Evolutionary conservation across 768 basidiomycete genomes (phyloP).

Genomic region (Pseudohyphozyma bogoriensis): DNA sequence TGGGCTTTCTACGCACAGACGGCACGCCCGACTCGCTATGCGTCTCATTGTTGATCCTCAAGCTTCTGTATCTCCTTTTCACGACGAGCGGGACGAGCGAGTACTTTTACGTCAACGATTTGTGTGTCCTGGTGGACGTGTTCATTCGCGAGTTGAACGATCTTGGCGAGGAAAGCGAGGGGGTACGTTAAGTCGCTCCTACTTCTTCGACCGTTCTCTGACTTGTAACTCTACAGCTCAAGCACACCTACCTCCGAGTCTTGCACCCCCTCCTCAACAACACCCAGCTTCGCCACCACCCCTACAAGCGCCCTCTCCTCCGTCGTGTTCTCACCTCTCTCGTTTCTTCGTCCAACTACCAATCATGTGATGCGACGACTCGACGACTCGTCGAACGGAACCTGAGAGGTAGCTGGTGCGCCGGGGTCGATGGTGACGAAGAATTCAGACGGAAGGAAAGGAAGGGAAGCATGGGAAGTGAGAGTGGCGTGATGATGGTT

Average conservation of each 20-base stretch:
- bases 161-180: constrained; percentile 81
- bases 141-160: constrained; percentile 89
- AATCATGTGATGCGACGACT: constrained; percentile 77
- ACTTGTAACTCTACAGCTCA: constrained; percentile 46
- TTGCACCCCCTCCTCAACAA: constrained; percentile 88
- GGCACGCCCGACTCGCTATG: constrained; percentile 81
- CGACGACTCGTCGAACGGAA: constrained; percentile 85
- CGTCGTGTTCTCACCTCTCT: constrained; percentile 70
- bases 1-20: constrained; percentile 44
- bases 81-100: constrained; percentile 85
- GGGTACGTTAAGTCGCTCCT: constrained; percentile 6
- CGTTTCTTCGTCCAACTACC: constrained; percentile 52
- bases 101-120: constrained; percentile 96
- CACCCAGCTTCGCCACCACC: constrained; percentile 71
- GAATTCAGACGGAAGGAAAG: background rate
- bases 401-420: constrained; percentile 66
- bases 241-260: constrained; percentile 93
- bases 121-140: constrained; percentile 91
- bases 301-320: constrained; percentile 88
- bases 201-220: background rate
- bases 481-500: background rate
- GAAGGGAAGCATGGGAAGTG: background rate
- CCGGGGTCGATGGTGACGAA: constrained; percentile 11
- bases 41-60: constrained; percentile 87
- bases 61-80: constrained; percentile 87